phyloP scores from a whole-genome alignment of 2,329 filamentous ascomycete genomes.

The Fusarium pseudonygamai region DNA sequence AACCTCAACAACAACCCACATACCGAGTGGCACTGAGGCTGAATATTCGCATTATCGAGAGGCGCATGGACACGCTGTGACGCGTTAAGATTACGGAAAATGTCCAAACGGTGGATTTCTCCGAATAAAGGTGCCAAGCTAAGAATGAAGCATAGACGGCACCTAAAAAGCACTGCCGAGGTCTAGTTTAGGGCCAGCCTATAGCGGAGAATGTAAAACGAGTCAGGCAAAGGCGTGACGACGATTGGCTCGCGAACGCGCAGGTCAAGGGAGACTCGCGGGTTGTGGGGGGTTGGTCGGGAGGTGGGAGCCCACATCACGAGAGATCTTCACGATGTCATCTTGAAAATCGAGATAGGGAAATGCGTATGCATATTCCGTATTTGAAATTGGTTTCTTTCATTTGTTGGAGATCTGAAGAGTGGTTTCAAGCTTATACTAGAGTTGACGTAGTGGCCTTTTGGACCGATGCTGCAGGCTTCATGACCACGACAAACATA shows the following conservation, averaged over 20 bases:
- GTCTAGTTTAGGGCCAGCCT: neutral
- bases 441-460: neutral
- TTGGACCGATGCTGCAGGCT: neutral
- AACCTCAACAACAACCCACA: neutral
- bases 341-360: neutral
- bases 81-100: neutral
- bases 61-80: conserved; percentile 8
- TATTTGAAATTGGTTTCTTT: neutral
- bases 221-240: neutral
- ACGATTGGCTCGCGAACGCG: conserved; percentile 5
- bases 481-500: too few relatives aligned
- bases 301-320: conserved; percentile 19
- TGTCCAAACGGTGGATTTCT: neutral
- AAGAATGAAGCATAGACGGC: conserved; percentile 13
- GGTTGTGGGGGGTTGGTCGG: neutral
- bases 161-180: conserved; percentile 13
- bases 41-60: neutral
- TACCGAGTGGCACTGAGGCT: neutral
- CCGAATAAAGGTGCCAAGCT: neutral
- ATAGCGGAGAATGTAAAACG: conserved; percentile 4
- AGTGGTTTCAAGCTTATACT: neutral
- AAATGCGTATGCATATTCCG: neutral
- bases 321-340: neutral
- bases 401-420: neutral
- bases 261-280: neutral